Conservation (phyloP, 2,329 filamentous ascomycete genomes). For the Ophiocordyceps polyrhachis-furcata region DNA sequence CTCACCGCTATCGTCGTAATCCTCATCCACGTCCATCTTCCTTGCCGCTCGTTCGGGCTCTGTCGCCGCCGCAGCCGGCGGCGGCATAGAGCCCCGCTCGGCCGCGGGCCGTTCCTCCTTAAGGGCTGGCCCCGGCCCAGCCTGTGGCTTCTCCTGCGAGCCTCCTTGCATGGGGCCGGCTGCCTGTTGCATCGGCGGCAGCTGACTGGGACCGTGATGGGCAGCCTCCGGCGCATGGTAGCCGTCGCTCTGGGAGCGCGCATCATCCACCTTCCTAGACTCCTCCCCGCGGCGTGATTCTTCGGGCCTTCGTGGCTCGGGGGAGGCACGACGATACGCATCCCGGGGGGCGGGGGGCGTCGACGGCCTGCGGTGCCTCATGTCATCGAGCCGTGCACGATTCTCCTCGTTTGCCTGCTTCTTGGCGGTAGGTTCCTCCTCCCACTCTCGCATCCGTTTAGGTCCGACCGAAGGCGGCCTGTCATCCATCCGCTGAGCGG, state of each 20-base stretch:
- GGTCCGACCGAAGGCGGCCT: constrained; percentile 62
- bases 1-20: constrained; percentile 88
- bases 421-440: constrained; percentile 61
- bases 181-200: constrained; percentile 45
- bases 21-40: constrained; percentile 94
- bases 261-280: constrained; percentile 33
- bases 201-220: constrained; percentile 45
- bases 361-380: constrained; percentile 58
- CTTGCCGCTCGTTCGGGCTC: constrained; percentile 72
- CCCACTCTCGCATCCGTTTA: constrained; percentile 86
- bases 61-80: constrained; percentile 31
- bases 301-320: constrained; percentile 48
- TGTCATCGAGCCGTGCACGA: constrained; percentile 69
- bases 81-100: constrained; percentile 21
- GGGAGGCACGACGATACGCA: constrained; percentile 58
- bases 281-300: constrained; percentile 43
- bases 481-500: constrained; percentile 41
- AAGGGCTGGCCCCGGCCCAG: constrained; percentile 9
- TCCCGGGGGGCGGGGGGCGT: constrained; percentile 45
- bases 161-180: constrained; percentile 20
- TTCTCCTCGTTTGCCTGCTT: constrained; percentile 81
- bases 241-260: constrained; percentile 54
- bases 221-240: constrained; percentile 90
- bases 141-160: constrained; percentile 25
- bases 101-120: constrained; percentile 41